Evolutionary conservation across 164 flowering plant species (phyloP), one percentile per base, ranked within the genome.

Genomic region (Umbilicus rupestris): DNA sequence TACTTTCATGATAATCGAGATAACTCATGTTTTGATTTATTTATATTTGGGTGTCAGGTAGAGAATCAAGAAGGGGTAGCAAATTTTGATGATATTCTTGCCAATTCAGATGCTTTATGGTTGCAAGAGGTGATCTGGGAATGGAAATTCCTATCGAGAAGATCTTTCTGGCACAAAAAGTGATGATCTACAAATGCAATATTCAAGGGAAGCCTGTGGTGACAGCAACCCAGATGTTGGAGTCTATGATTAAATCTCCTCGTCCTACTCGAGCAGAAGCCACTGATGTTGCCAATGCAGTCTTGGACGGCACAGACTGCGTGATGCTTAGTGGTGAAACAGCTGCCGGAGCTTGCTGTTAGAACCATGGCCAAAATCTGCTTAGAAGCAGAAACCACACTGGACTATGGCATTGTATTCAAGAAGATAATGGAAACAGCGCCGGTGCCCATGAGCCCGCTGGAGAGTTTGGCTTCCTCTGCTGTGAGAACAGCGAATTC

Each of bases 311-410:
- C 70, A 86, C 94, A 3, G 97, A 90, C 70, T 90, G 97, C 77
- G 94, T 88, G n/a, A 90, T 90, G 94, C 83, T 90, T 7, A 90
- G 97, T 74, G 92, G 94, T 47, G 97, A 90, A 73, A 90, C 92
- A 14, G 97, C 94, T 33, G 94, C 97, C 30, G 97, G 97, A 70
- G 28, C 82, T 83, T 58, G 89, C 92, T 39, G 97, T 90, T 24
- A 80, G 68, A 35, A 90, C 92, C 68, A 90, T 90, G 97, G 89
- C 97, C 17, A 84, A 79, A 65, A 88, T 90, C 52, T 90, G 97
- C 68, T 63, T 81, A 1, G 97, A 90, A 77, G 97, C 97, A 12
- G 97, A 90, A 71, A 86, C 83, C 77, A 82, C 89, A 9, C 80
- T 90, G 28, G 77, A 90, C 65, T 90, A 90, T 73, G 84, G 81